Conservation (phyloP, 148 eudicot species). For the Spergularia bocconei region DNA sequence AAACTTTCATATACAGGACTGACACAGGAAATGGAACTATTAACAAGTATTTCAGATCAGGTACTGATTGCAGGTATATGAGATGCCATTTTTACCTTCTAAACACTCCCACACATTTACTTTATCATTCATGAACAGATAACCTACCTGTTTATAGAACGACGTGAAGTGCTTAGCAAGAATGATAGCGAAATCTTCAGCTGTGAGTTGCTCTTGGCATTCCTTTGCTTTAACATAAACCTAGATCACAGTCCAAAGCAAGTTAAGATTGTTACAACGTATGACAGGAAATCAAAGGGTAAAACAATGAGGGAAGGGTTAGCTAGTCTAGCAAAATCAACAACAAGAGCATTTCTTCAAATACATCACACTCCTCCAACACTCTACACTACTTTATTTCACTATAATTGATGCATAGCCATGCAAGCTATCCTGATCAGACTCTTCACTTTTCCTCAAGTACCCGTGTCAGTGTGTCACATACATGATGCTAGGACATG, state of each 20-base stretch:
- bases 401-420: neutral
- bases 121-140: neutral
- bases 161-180: constrained; percentile 95
- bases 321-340: neutral
- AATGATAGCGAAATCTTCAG: constrained; percentile 75
- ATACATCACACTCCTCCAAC: neutral
- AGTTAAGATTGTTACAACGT: neutral
- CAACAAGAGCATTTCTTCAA: neutral
- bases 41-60: neutral
- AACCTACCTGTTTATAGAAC: constrained; percentile 65
- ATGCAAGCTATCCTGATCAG: no score
- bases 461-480: no score
- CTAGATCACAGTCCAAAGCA: constrained; percentile 36
- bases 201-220: constrained; percentile 56
- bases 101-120: neutral
- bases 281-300: neutral
- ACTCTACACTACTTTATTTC: neutral
- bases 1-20: neutral
- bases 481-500: no score
- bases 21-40: no score
- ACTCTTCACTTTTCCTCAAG: no score
- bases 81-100: neutral
- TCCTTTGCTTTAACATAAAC: constrained; percentile 98
- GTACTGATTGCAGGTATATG: neutral
- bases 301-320: neutral